phyloP scores from a whole-genome alignment of 2,329 filamentous ascomycete species.

The Ramularia endophylla region DNA sequence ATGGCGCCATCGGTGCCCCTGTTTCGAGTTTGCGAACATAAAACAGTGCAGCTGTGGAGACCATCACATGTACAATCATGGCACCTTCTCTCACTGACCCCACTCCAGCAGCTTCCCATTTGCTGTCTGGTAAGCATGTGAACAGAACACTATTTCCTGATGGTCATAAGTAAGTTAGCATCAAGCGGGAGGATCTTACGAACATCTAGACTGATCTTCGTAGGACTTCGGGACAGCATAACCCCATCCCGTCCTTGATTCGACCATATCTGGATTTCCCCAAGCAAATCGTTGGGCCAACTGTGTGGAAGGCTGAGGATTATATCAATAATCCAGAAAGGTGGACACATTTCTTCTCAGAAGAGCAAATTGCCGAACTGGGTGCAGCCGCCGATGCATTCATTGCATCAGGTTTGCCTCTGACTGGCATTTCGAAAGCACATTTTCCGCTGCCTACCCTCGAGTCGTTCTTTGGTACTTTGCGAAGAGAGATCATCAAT shows the following conservation, averaged over 20 bases:
- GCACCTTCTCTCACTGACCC: slow-evolving; percentile 14
- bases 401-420: slow-evolving; percentile 55
- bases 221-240: slow-evolving; percentile 54
- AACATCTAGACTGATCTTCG: too few relatives aligned
- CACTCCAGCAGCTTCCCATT: slow-evolving; percentile 6
- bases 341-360: slow-evolving; percentile 67
- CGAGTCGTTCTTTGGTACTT: slow-evolving; percentile 45
- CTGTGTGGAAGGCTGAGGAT: slow-evolving; percentile 65
- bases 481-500: slow-evolving; percentile 64
- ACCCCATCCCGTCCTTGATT: slow-evolving; percentile 60
- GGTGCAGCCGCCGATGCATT: slow-evolving; percentile 63
- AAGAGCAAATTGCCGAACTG: slow-evolving; percentile 62
- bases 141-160: slow-evolving; percentile 54
- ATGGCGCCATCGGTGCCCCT: too few relatives aligned
- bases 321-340: slow-evolving; percentile 57
- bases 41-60: too few relatives aligned
- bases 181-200: too few relatives aligned
- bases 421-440: slow-evolving; percentile 65
- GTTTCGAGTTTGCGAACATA: too few relatives aligned
- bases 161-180: slow-evolving; percentile 30
- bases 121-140: slow-evolving; percentile 22
- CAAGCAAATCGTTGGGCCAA: slow-evolving; percentile 62
- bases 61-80: too few relatives aligned
- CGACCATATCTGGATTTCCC: slow-evolving; percentile 65
- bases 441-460: slow-evolving; percentile 59